Conservation (phyloP, 2,329 filamentous ascomycete species). For the Aspergillus brunneoviolaceus region DNA sequence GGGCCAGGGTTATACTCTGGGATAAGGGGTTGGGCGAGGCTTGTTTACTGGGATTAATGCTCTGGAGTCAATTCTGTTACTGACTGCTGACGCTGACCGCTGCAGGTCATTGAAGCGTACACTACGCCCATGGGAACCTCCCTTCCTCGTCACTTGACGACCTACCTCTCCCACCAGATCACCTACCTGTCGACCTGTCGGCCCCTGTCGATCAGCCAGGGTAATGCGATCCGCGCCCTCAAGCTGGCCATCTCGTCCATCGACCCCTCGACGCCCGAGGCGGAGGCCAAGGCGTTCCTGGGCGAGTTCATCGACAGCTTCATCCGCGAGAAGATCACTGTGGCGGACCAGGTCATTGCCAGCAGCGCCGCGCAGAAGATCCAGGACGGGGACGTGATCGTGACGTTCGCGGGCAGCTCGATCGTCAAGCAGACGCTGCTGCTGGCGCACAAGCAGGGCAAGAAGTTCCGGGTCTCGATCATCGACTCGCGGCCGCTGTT, state of each 20-base stretch:
- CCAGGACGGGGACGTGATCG: slow-evolving; percentile 72
- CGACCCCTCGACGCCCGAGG: slow-evolving; percentile 79
- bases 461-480: slow-evolving; percentile 77
- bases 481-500: slow-evolving; percentile 74
- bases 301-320: slow-evolving; percentile 82
- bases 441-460: slow-evolving; percentile 67
- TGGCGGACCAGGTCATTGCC: slow-evolving; percentile 83
- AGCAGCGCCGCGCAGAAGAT: slow-evolving; percentile 74
- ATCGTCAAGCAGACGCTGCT: slow-evolving; percentile 82
- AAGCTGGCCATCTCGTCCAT: slow-evolving; percentile 91
- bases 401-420: slow-evolving; percentile 83
- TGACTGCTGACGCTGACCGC: slow-evolving; percentile 16
- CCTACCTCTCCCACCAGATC: slow-evolving; percentile 91
- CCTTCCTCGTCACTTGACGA: slow-evolving; percentile 85
- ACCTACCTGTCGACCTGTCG: slow-evolving; percentile 90
- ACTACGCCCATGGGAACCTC: slow-evolving; percentile 81
- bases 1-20: no score
- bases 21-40: no score
- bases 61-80: slow-evolving; percentile 3
- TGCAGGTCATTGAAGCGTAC: slow-evolving; percentile 86
- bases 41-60: neutral
- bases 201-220: slow-evolving; percentile 95
- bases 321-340: slow-evolving; percentile 83
- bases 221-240: slow-evolving; percentile 91
- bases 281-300: slow-evolving; percentile 75